phyloP scores from a whole-genome alignment of 441 rosid species.

The Erodium trifolium region DNA sequence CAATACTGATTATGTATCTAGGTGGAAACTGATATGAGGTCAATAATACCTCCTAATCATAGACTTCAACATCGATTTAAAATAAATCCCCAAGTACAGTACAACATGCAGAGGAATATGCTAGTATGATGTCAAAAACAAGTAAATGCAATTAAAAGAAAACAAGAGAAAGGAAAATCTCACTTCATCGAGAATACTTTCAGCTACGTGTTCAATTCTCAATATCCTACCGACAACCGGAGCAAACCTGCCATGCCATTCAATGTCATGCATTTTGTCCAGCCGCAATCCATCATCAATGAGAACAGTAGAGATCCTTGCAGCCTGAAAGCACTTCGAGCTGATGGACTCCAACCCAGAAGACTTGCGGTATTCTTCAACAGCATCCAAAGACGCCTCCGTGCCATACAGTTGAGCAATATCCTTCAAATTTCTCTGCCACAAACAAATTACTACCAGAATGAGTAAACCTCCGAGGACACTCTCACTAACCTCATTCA shows the following conservation, averaged over 20 bases:
- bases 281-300: conserved; percentile 80
- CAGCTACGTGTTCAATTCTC: conserved; percentile 74
- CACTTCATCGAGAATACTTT: conserved; percentile 61
- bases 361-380: conserved; percentile 56
- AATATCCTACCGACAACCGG: conserved; percentile 72
- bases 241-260: conserved; percentile 55
- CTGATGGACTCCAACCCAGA: conserved; percentile 46
- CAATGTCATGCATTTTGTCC: conserved; percentile 58
- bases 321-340: conserved; percentile 59
- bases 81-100: too few relatives aligned
- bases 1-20: too few relatives aligned
- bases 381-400: conserved; percentile 46
- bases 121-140: not conserved
- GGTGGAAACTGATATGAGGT: too few relatives aligned
- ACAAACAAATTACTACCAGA: conserved; percentile 10
- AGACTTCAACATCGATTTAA: too few relatives aligned
- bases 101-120: too few relatives aligned
- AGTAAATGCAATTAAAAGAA: not conserved
- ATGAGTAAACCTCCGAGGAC: not conserved
- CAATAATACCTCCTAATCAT: too few relatives aligned
- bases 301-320: conserved; percentile 60
- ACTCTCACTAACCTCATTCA: too few relatives aligned
- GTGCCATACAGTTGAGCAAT: conserved; percentile 70
- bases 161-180: conserved; percentile 16
- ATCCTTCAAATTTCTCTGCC: conserved; percentile 75